Evolutionary conservation across 1,284 basidiomycete species (phyloP).

Genomic region (Ustilago hordei): DNA sequence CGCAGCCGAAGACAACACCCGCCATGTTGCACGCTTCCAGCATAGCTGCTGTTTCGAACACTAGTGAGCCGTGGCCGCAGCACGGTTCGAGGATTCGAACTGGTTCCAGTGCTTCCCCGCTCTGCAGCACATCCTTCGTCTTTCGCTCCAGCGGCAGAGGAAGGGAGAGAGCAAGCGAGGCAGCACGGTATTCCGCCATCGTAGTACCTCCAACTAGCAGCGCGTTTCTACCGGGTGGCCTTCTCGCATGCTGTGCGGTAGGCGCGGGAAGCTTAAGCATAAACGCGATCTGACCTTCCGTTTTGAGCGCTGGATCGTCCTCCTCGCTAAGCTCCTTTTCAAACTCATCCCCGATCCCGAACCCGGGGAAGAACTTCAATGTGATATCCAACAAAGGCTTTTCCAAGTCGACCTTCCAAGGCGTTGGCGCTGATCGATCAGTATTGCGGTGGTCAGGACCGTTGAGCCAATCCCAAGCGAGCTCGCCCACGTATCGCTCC

Average conservation of each 20-base stretch:
- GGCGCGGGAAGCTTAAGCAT: slow-evolving; percentile 41
- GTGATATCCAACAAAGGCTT: slow-evolving; percentile 44
- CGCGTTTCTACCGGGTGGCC: slow-evolving; percentile 39
- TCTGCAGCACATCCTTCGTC: slow-evolving; percentile 16
- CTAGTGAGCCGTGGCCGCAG: slow-evolving; percentile 48
- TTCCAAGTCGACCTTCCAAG: slow-evolving; percentile 49
- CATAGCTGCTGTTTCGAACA: slow-evolving; percentile 47
- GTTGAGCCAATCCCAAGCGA: slow-evolving; percentile 52
- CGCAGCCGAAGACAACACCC: slow-evolving; percentile 41
- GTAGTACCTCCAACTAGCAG: slow-evolving; percentile 46
- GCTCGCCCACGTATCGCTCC: slow-evolving; percentile 53
- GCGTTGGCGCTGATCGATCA: not conserved
- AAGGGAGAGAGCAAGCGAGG: slow-evolving; percentile 38
- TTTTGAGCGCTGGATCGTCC: slow-evolving; percentile 27
- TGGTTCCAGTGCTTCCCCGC: not conserved
- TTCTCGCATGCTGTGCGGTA: not conserved
- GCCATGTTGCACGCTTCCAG: slow-evolving; percentile 38
- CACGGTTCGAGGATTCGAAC: slow-evolving; percentile 48
- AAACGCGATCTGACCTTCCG: slow-evolving; percentile 40
- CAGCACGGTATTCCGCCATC: slow-evolving; percentile 50
- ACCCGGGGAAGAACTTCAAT: slow-evolving; percentile 52
- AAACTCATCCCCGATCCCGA: slow-evolving; percentile 50
- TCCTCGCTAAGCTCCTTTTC: slow-evolving; percentile 33
- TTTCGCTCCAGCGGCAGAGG: slow-evolving; percentile 30
- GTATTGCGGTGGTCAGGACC: slow-evolving; percentile 21